Conservation (phyloP, 768 basidiomycete species). For the button mushroom (Agaricus bisporus) region DNA sequence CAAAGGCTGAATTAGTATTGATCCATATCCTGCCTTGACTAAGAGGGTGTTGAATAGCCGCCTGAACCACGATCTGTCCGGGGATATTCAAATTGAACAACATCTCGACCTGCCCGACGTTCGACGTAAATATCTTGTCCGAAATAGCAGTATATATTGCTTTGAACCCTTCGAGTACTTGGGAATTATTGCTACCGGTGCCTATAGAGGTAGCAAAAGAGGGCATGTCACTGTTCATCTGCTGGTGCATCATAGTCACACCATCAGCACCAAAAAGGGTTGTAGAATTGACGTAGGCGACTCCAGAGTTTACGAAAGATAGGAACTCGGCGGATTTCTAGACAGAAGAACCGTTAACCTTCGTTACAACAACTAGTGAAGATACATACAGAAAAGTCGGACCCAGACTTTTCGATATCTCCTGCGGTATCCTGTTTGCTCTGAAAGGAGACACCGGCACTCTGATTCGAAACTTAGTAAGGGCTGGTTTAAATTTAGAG, state of each 20-base stretch:
- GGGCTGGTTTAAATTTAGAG: neutral
- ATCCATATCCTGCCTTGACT: slow-evolving; percentile 60
- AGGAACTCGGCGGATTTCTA: slow-evolving; percentile 34
- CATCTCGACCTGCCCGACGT: slow-evolving; percentile 52
- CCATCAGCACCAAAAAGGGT: slow-evolving; percentile 32
- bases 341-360: neutral
- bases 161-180: slow-evolving; percentile 48
- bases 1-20: slow-evolving; percentile 54
- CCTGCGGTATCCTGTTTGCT: slow-evolving; percentile 23
- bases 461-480: slow-evolving; percentile 8
- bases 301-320: slow-evolving; percentile 61
- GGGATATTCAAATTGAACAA: slow-evolving; percentile 35
- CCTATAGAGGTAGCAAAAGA: slow-evolving; percentile 7
- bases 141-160: slow-evolving; percentile 44
- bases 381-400: slow-evolving; percentile 22
- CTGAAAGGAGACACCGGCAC: slow-evolving; percentile 18
- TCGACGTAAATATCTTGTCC: slow-evolving; percentile 30
- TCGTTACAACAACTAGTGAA: neutral
- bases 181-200: slow-evolving; percentile 27
- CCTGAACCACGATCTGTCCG: slow-evolving; percentile 47
- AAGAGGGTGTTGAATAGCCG: slow-evolving; percentile 60
- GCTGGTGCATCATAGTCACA: slow-evolving; percentile 10
- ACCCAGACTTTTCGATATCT: slow-evolving; percentile 18
- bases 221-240: slow-evolving; percentile 6
- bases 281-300: slow-evolving; percentile 53